phyloP scores from a whole-genome alignment of 2,329 filamentous ascomycete species.

The Fusarium odoratissimum region DNA sequence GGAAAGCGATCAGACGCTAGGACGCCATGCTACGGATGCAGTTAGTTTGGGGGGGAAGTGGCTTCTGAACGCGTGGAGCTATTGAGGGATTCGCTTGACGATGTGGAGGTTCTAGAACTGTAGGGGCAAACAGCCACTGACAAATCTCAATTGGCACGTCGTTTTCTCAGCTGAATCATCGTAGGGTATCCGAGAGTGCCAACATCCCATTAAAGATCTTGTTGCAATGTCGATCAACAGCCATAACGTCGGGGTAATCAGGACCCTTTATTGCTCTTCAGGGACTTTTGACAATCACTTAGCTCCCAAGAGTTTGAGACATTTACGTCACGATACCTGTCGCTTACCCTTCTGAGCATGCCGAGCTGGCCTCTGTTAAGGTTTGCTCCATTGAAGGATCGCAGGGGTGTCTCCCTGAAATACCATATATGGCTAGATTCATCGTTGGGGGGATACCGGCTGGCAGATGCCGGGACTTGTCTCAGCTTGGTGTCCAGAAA shows the following conservation, averaged over 20 bases:
- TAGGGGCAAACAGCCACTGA: neutral
- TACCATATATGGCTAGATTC: neutral
- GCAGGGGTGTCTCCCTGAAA: neutral
- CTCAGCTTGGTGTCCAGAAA: neutral
- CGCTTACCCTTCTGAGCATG: neutral
- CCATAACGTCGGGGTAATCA: neutral
- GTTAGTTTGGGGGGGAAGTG: neutral
- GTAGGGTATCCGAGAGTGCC: neutral
- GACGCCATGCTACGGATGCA: conserved; percentile 1
- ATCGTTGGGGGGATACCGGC: neutral
- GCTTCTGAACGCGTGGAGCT: neutral
- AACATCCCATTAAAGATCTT: neutral
- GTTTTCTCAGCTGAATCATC: neutral
- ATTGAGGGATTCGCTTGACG: neutral
- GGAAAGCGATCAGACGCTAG: conserved; percentile 9
- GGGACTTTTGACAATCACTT: neutral
- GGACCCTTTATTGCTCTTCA: neutral
- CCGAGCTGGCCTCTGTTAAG: neutral
- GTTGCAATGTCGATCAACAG: neutral
- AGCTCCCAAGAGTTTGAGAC: neutral
- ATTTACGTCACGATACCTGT: neutral
- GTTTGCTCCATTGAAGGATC: neutral
- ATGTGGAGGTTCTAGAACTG: conserved; percentile 3
- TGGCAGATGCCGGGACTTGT: neutral
- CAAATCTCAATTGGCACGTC: neutral